These are phyloP conservation scores for Hericium erinaceus DNA, from an alignment of 768 basidiomycete species.

Conservation along the genomic window DNA sequence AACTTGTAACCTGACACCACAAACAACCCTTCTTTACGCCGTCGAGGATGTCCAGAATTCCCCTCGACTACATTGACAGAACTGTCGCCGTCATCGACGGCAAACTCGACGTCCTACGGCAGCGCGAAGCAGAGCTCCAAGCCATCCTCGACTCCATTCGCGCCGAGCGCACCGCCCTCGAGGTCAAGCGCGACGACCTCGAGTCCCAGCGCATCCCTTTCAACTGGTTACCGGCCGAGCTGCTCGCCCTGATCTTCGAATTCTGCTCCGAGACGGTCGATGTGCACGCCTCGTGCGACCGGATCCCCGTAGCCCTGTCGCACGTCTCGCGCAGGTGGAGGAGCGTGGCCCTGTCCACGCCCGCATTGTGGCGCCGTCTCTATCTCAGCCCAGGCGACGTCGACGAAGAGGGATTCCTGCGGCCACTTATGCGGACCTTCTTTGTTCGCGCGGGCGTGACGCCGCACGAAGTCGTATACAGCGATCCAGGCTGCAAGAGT, in stretches of 20 bases:
- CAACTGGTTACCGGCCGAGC: conserved; percentile 10
- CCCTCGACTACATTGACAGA: neutral
- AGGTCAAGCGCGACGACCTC: conserved; percentile 1
- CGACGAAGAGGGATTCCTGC: neutral
- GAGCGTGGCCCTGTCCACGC: conserved; percentile 7
- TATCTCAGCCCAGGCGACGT: conserved; percentile 2
- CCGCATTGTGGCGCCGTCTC: conserved; percentile 8
- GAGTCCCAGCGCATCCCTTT: conserved; percentile 2
- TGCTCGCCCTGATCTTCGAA: conserved; percentile 10
- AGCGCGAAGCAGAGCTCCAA: conserved; percentile 4
- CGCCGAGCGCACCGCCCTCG: neutral
- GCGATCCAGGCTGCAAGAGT: neutral
- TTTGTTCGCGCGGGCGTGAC: neutral
- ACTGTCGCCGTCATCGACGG: conserved; percentile 2
- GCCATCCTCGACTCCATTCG: conserved; percentile 5
- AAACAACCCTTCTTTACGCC: neutral
- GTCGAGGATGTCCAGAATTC: too few species aligned
- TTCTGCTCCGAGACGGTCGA: neutral
- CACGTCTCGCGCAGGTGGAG: conserved; percentile 12
- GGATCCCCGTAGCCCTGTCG: conserved; percentile 5
- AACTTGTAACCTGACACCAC: too few species aligned
- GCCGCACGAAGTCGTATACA: conserved; percentile 4
- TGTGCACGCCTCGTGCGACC: neutral
- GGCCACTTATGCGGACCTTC: conserved; percentile 1
- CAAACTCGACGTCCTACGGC: conserved; percentile 1